A percentile compares a stretch with the other conserved stretches of the same genome.
Conservation (phyloP, 1,284 basidiomycete species). For the Testicularia cyperi region DNA sequence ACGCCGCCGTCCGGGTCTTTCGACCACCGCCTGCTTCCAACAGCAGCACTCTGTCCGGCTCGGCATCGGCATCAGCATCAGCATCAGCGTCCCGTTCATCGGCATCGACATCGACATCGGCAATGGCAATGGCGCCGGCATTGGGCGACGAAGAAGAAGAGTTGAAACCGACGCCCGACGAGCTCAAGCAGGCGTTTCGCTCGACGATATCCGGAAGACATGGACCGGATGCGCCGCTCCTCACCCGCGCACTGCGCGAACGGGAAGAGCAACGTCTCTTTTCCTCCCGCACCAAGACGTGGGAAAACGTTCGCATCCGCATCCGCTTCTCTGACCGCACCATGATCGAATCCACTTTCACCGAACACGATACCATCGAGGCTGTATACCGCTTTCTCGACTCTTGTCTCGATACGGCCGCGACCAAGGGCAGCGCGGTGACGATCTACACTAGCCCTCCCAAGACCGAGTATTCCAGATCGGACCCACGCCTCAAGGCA, state of each 20-base stretch:
- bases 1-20: too few relatives aligned
- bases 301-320: slow-evolving; percentile 77
- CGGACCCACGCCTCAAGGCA: slow-evolving; percentile 71
- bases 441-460: slow-evolving; percentile 82
- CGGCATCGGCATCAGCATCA: too few relatives aligned
- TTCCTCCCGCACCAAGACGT: slow-evolving; percentile 69
- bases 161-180: slow-evolving; percentile 71
- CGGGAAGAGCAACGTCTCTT: slow-evolving; percentile 65
- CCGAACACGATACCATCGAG: slow-evolving; percentile 74
- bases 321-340: slow-evolving; percentile 77
- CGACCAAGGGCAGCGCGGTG: too few relatives aligned
- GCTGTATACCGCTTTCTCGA: slow-evolving; percentile 80
- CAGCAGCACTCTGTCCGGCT: too few relatives aligned
- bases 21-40: too few relatives aligned
- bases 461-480: slow-evolving; percentile 75
- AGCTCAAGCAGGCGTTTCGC: slow-evolving; percentile 72
- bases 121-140: too few relatives aligned
- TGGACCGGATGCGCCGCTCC: slow-evolving; percentile 75
- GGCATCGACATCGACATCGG: too few relatives aligned
- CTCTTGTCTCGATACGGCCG: too few relatives aligned
- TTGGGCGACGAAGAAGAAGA: slow-evolving; percentile 33
- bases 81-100: too few relatives aligned
- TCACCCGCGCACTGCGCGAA: slow-evolving; percentile 71
- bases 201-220: slow-evolving; percentile 68
- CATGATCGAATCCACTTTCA: slow-evolving; percentile 76